Evolutionary conservation across 345 rosid species (phyloP).

Genomic region (Acer yangbiense): DNA sequence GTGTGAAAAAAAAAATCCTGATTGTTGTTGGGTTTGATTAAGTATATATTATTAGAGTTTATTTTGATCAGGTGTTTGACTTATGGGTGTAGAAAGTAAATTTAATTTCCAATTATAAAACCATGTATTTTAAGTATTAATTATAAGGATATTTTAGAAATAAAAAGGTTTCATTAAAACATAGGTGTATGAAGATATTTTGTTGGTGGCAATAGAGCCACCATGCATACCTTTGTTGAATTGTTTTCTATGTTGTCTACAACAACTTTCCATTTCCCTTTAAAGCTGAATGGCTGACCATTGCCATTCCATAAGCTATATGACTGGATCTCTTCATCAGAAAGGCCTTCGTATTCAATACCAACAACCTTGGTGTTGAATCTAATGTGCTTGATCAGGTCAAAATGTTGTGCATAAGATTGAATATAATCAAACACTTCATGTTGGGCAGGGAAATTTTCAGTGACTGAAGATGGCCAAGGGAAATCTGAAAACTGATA

Average conservation of each 20-base stretch:
- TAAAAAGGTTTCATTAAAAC: too few relatives aligned
- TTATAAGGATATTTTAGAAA: too few relatives aligned
- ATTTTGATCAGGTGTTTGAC: too few relatives aligned
- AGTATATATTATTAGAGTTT: too few relatives aligned
- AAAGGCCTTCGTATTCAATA: constrained; percentile 21
- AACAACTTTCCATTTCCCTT: constrained; percentile 40
- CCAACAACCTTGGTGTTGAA: constrained; percentile 30
- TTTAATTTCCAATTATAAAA: too few relatives aligned
- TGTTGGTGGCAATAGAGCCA: too few relatives aligned
- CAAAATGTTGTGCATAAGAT: constrained; percentile 37
- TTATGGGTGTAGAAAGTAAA: too few relatives aligned
- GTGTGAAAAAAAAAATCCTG: too few relatives aligned
- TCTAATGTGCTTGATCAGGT: constrained; percentile 36
- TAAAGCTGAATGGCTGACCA: constrained; percentile 28
- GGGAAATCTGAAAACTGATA: constrained; percentile 51
- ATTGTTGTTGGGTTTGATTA: too few relatives aligned
- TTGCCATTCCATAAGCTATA: constrained; percentile 37
- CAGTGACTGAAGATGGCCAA: constrained; percentile 42
- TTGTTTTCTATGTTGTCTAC: constrained; percentile 20
- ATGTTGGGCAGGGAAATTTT: constrained; percentile 26
- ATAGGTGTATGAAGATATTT: too few relatives aligned
- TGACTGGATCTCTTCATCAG: constrained; percentile 22
- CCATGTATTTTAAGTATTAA: too few relatives aligned
- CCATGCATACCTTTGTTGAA: constrained; percentile 22
- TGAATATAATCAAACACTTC: constrained; percentile 37